Conservation (phyloP, 176 grass and related monocot genomes). For the Zea luxurians region DNA sequence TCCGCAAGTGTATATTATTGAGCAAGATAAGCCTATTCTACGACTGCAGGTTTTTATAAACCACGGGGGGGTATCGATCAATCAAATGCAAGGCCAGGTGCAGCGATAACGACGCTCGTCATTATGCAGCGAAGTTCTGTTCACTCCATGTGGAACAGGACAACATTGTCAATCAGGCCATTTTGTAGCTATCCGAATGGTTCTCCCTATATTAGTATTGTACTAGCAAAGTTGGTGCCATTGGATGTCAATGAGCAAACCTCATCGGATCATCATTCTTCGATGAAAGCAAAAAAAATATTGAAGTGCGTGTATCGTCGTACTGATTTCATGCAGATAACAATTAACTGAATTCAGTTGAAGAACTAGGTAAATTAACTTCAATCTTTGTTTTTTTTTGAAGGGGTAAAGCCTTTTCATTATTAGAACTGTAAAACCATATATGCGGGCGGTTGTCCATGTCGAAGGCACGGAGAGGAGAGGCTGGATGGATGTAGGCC, state of each 20-base stretch:
- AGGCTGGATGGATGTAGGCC: background rate
- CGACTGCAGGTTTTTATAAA: constrained; percentile 10
- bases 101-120: background rate
- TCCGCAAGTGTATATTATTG: background rate
- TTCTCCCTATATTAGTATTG: background rate
- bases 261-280: background rate
- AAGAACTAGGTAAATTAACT: no score
- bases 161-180: background rate
- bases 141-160: background rate
- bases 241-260: background rate
- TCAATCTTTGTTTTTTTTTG: no score
- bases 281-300: background rate
- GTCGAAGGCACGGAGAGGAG: no score
- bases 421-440: no score
- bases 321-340: no score
- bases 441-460: no score
- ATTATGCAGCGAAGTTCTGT: background rate
- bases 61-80: background rate
- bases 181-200: constrained; percentile 20
- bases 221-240: background rate
- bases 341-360: no score
- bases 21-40: constrained; percentile 45
- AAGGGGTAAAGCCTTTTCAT: no score
- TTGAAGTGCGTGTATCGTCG: background rate
- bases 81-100: background rate